Conservation (phyloP, 176 grass and related monocot species). For the Pontederia paniculata region DNA sequence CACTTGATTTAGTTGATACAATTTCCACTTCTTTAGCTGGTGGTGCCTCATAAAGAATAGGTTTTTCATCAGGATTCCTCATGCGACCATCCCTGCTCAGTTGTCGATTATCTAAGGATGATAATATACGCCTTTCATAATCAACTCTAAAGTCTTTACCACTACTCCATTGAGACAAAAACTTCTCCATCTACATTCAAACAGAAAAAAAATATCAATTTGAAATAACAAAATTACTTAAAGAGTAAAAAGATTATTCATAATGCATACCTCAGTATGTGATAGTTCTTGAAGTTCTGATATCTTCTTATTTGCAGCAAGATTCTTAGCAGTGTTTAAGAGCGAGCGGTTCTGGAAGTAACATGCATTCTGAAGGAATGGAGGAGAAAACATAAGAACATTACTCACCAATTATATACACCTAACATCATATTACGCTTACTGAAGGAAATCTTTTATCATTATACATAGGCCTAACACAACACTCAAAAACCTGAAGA, state of each 20-base stretch:
- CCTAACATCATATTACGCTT: background rate
- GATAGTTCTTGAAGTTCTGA: constrained; percentile 52
- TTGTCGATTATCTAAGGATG: constrained; percentile 52
- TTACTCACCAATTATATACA: constrained; percentile 22
- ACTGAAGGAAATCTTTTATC: constrained; percentile 6
- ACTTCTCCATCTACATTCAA: constrained; percentile 45
- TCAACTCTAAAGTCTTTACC: constrained; percentile 77
- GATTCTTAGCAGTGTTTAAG: constrained; percentile 53
- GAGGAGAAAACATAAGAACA: constrained; percentile 5
- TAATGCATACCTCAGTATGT: constrained; percentile 46
- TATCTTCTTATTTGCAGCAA: constrained; percentile 60
- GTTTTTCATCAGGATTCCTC: constrained; percentile 89
- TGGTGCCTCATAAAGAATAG: constrained; percentile 42
- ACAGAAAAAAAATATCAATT: background rate
- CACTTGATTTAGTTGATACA: constrained; percentile 26
- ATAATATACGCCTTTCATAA: constrained; percentile 71
- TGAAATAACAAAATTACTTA: background rate
- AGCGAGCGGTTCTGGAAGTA: constrained; percentile 52
- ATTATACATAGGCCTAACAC: too few species aligned
- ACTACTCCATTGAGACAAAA: constrained; percentile 62
- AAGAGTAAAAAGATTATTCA: too few species aligned
- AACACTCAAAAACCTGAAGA: too few species aligned
- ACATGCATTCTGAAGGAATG: constrained; percentile 40
- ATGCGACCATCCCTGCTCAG: constrained; percentile 69
- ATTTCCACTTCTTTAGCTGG: constrained; percentile 26